Conservation (phyloP, 1,284 basidiomycete genomes). For the Ganoderma resinaceum region DNA sequence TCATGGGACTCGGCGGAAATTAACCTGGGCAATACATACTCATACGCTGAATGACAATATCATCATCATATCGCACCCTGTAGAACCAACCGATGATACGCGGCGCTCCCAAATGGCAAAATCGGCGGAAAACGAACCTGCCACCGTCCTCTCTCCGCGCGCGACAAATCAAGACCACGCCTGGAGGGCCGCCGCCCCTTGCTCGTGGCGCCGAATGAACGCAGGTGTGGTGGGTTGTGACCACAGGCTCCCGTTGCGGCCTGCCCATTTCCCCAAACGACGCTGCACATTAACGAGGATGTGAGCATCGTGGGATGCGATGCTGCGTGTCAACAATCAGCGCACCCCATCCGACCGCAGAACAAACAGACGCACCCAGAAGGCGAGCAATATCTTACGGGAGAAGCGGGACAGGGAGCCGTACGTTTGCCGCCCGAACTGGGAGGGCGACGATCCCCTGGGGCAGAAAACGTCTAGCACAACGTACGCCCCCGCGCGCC, state of each 20-base stretch:
- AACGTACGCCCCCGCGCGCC: background rate
- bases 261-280: background rate
- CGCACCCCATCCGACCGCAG: background rate
- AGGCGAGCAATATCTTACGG: background rate
- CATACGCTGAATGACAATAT: background rate
- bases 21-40: background rate
- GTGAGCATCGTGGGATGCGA: background rate
- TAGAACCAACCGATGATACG: background rate
- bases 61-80: background rate
- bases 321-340: background rate
- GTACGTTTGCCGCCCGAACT: too few relatives aligned
- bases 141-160: background rate
- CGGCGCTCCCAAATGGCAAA: background rate
- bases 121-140: conserved; percentile 2
- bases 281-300: background rate
- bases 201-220: background rate
- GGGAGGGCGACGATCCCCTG: background rate
- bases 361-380: conserved; percentile 4
- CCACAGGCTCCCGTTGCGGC: background rate
- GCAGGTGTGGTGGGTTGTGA: background rate
- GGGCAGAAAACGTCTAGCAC: conserved; percentile 3
- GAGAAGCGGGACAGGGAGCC: too few relatives aligned
- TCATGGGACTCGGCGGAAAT: conserved; percentile 3
- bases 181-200: background rate
- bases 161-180: background rate